phyloP scores from a whole-genome alignment of 148 eudicot genomes.

The Euryodendron excelsum region DNA sequence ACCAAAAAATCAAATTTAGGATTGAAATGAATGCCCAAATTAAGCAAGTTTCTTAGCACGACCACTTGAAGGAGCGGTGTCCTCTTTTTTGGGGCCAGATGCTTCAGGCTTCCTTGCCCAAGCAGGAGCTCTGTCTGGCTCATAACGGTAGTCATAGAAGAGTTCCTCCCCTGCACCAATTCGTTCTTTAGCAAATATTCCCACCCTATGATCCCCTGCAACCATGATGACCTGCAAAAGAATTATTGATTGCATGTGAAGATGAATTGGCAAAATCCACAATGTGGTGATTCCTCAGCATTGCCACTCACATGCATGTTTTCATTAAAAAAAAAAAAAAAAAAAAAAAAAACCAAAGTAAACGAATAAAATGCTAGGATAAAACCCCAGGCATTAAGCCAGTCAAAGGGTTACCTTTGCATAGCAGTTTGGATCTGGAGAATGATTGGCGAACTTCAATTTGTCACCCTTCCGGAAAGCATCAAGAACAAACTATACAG shows the following conservation, averaged over 20 bases:
- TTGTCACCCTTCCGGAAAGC: conserved; percentile 94
- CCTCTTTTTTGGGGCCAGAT: conserved; percentile 76
- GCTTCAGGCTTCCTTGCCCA: conserved; percentile 95
- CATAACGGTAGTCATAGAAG: conserved; percentile 91
- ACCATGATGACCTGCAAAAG: conserved; percentile 84
- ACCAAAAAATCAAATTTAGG: conserved; percentile 3
- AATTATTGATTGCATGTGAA: not conserved
- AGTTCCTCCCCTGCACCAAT: conserved; percentile 88
- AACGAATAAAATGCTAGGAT: not conserved
- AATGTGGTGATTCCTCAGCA: not conserved
- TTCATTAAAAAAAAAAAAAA: too few species aligned
- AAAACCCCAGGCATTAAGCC: not conserved
- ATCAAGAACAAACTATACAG: conserved; percentile 87
- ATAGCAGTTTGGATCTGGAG: conserved; percentile 93
- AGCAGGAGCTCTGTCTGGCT: conserved; percentile 89
- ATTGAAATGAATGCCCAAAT: not conserved
- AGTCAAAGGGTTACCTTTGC: conserved; percentile 64
- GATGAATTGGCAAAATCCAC: not conserved
- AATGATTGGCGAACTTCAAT: conserved; percentile 95
- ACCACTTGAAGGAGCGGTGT: conserved; percentile 66
- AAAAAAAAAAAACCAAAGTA: not conserved
- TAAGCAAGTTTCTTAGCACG: conserved; percentile 89
- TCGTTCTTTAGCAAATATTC: conserved; percentile 91
- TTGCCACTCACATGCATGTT: not conserved
- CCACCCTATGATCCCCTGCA: conserved; percentile 97